Conservation (phyloP, 2,329 filamentous ascomycete species). For the Ophiosphaerella korrae region DNA sequence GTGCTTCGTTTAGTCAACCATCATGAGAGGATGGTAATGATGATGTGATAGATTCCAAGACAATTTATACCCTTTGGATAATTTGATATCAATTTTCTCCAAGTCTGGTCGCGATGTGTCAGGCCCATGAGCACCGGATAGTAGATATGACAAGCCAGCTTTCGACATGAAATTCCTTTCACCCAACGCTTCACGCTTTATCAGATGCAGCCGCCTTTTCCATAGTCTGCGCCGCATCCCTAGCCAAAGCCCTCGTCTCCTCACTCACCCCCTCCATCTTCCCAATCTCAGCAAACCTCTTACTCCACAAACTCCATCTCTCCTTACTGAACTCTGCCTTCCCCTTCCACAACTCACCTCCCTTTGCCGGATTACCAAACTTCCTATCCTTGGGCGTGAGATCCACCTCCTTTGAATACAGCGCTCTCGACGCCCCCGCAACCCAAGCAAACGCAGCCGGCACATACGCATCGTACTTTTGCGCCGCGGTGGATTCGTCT, state of each 20-base stretch:
- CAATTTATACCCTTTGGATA: neutral
- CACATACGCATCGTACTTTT: constrained; percentile 33
- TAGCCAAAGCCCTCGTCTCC: constrained; percentile 28
- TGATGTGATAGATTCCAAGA: neutral
- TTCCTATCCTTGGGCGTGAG: constrained; percentile 33
- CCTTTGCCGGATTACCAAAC: constrained; percentile 34
- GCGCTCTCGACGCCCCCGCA: constrained; percentile 20
- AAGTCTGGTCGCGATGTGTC: too few relatives aligned
- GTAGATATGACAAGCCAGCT: neutral
- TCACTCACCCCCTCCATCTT: constrained; percentile 26
- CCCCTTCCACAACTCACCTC: constrained; percentile 38
- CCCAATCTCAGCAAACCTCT: constrained; percentile 31
- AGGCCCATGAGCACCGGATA: too few relatives aligned
- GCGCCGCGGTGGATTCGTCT: constrained; percentile 15
- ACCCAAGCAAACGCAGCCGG: constrained; percentile 41
- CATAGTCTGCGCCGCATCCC: constrained; percentile 34
- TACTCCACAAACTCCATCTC: constrained; percentile 42
- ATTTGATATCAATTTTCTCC: too few relatives aligned
- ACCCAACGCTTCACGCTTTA: neutral
- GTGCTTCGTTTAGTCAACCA: constrained; percentile 15
- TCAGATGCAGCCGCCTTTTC: constrained; percentile 32
- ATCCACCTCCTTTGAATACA: constrained; percentile 33
- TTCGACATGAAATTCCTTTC: neutral
- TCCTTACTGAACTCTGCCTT: constrained; percentile 36
- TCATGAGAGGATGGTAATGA: neutral